Conservation (phyloP, 306 rosid genomes). For the Prinsepia uniflora region DNA sequence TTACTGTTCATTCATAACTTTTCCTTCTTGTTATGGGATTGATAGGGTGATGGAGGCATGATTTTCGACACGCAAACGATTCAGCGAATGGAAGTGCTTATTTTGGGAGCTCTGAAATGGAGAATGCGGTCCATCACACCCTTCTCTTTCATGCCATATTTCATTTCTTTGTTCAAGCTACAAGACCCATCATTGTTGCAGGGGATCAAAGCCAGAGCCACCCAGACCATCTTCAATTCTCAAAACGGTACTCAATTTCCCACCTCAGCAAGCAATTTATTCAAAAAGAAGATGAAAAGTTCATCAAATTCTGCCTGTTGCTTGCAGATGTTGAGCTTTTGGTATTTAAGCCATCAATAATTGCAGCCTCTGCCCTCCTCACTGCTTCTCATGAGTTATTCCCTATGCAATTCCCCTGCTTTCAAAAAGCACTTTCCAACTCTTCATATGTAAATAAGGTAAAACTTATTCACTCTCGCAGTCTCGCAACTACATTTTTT, state of each 20-base stretch:
- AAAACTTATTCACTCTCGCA: conserved; percentile 17
- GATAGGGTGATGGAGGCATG: conserved; percentile 59
- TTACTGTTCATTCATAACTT: neutral
- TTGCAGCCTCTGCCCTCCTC: conserved; percentile 79
- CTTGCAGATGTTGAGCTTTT: conserved; percentile 63
- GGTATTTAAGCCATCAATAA: conserved; percentile 76
- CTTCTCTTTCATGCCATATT: conserved; percentile 69
- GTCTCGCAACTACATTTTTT: no score
- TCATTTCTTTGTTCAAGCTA: conserved; percentile 47
- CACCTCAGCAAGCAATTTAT: no score
- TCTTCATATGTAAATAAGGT: conserved; percentile 65
- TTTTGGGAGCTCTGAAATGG: conserved; percentile 82
- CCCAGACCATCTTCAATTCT: conserved; percentile 66
- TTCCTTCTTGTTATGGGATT: conserved; percentile 1
- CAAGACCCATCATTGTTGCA: conserved; percentile 49
- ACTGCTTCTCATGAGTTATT: conserved; percentile 70
- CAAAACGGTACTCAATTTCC: conserved; percentile 52
- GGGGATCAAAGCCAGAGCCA: conserved; percentile 68
- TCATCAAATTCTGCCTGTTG: neutral
- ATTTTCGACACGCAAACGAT: conserved; percentile 75
- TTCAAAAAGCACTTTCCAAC: conserved; percentile 48
- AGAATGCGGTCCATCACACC: conserved; percentile 95
- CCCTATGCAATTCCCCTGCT: conserved; percentile 75
- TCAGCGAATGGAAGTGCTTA: conserved; percentile 71
- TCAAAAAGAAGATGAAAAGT: neutral